Evolutionary conservation across 805 yeast species (phyloP).

Genomic region (Zygoascus tannicola): DNA sequence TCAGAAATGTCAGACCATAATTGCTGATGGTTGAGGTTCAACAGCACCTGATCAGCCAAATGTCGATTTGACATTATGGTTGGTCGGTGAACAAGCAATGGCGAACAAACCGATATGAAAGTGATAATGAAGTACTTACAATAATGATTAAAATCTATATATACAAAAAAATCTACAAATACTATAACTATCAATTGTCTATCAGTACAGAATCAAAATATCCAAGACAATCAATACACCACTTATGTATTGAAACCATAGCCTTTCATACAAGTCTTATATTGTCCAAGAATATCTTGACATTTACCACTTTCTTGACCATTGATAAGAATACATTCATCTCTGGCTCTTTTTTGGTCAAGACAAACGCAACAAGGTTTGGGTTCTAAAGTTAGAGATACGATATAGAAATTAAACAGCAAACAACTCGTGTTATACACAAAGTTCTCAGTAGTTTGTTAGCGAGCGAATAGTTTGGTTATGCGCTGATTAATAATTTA

Average conservation of each 20-base stretch:
- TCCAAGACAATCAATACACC: background rate
- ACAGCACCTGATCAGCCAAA: conserved; percentile 17
- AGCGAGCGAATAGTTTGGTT: too few species aligned
- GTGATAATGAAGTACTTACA: too few species aligned
- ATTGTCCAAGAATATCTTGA: conserved; percentile 54
- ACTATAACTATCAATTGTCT: too few species aligned
- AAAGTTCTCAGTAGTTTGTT: too few species aligned
- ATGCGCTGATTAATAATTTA: too few species aligned
- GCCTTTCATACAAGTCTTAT: conserved; percentile 86
- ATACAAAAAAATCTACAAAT: too few species aligned
- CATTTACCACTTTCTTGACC: conserved; percentile 84
- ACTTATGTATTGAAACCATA: conserved; percentile 50
- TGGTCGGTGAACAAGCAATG: too few species aligned
- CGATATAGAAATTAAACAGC: too few species aligned
- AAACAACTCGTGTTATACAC: too few species aligned
- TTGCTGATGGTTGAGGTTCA: conserved; percentile 31
- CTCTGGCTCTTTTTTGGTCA: conserved; percentile 71
- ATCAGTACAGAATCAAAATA: too few species aligned
- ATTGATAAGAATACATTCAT: conserved; percentile 73
- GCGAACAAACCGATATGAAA: too few species aligned
- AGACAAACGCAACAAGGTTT: conserved; percentile 97
- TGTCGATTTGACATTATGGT: background rate
- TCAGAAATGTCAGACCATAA: conserved; percentile 26
- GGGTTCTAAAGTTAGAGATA: conserved; percentile 41
- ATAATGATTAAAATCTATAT: too few species aligned